These are phyloP conservation scores for Ballota nigra DNA, from an alignment of 257 asterid genomes.

Conservation along the genomic window DNA sequence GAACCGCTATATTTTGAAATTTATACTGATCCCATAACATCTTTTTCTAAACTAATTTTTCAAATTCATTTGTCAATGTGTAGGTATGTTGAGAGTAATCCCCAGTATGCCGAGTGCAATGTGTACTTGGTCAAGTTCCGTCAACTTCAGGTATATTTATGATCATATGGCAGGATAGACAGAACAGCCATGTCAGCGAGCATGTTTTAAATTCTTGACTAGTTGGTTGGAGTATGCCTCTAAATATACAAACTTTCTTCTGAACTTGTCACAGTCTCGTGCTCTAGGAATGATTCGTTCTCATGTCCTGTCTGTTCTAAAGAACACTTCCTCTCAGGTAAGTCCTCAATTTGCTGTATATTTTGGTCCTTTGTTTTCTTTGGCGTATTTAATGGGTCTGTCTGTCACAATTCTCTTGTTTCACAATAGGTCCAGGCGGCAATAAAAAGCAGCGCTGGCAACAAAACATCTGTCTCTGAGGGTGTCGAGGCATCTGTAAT, in stretches of 20 bases:
- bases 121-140: slow-evolving; percentile 97
- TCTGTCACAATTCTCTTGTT: slow-evolving; percentile 18
- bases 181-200: not conserved
- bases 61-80: slow-evolving; percentile 23
- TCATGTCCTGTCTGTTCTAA: slow-evolving; percentile 78
- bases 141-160: slow-evolving; percentile 82
- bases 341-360: slow-evolving; percentile 23
- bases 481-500: slow-evolving; percentile 92
- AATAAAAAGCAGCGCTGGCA: slow-evolving; percentile 67
- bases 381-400: slow-evolving; percentile 22
- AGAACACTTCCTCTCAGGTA: slow-evolving; percentile 94
- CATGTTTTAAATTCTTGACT: slow-evolving; percentile 15
- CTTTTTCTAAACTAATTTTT: not conserved
- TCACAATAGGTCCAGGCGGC: slow-evolving; percentile 73
- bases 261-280: slow-evolving; percentile 66
- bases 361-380: slow-evolving; percentile 16
- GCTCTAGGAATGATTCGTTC: slow-evolving; percentile 97
- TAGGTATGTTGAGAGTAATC: slow-evolving; percentile 96
- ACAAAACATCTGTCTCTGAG: slow-evolving; percentile 78
- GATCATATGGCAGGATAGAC: slow-evolving; percentile 9
- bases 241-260: slow-evolving; percentile 12
- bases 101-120: slow-evolving; percentile 97
- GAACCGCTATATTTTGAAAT: slow-evolving; percentile 17
- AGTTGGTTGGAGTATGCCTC: slow-evolving; percentile 23
- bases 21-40: not conserved